A percentile compares a stretch with the other conserved stretches of the same genome.
phyloP scores from a whole-genome alignment of 352 stramenopile species.

The Aphanomyces stellatus region DNA sequence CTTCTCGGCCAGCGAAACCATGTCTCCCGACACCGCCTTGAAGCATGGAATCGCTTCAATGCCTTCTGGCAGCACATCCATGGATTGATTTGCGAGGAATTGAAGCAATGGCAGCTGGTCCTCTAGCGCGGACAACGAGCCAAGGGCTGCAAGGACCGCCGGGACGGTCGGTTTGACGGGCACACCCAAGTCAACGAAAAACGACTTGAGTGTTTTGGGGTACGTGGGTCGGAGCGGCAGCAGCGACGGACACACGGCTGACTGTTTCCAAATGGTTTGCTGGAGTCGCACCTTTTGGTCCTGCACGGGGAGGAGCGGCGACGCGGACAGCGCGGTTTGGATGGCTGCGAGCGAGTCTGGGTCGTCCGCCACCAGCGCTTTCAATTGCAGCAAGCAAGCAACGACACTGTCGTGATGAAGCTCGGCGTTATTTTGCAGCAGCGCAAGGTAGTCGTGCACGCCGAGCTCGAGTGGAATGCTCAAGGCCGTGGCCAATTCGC shows the following conservation, averaged over 20 bases:
- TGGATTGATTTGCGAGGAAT: background rate
- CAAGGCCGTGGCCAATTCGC: background rate
- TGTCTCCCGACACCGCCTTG: background rate
- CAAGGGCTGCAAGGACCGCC: background rate
- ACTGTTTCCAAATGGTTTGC: conserved; percentile 10
- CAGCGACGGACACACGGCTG: background rate
- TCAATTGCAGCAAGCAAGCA: background rate
- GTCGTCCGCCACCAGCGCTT: background rate
- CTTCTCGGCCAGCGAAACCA: background rate
- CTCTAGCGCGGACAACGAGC: background rate
- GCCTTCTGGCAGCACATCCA: background rate
- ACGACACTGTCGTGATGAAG: background rate
- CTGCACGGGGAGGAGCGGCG: background rate
- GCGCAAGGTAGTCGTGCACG: background rate
- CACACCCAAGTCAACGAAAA: conserved; percentile 2
- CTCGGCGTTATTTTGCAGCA: background rate
- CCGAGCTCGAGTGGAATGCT: background rate
- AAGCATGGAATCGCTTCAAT: background rate
- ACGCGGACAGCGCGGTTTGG: background rate
- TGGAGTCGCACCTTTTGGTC: background rate
- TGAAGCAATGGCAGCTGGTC: background rate
- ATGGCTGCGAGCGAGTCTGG: background rate
- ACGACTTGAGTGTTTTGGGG: conserved; percentile 8
- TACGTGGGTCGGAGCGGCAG: background rate
- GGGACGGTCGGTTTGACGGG: background rate